A percentile compares a stretch with the other conserved stretches of the same genome.
Evolutionary conservation across 1,284 basidiomycete genomes (phyloP).

Genomic region (Spongiforma sp.): DNA sequence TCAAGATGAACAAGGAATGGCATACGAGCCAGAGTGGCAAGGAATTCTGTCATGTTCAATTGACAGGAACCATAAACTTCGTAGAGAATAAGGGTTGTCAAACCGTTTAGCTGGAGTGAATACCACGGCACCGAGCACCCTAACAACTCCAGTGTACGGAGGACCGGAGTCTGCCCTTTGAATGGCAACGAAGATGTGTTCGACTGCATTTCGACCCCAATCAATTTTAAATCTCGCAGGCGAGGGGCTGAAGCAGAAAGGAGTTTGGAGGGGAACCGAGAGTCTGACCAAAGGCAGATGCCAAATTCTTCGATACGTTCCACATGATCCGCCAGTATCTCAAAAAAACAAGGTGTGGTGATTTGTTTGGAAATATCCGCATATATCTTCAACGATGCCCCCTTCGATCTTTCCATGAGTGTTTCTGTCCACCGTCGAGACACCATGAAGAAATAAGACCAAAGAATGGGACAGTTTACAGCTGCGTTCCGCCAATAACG

Average conservation of each 20-base stretch:
- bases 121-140: conserved; percentile 30
- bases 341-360: conserved; percentile 3
- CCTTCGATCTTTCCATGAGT: conserved; percentile 41
- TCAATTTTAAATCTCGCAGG: neutral
- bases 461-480: conserved; percentile 11
- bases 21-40: conserved; percentile 30
- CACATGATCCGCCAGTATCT: conserved; percentile 16
- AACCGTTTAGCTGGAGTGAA: conserved; percentile 23
- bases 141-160: conserved; percentile 33
- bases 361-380: neutral
- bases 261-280: neutral
- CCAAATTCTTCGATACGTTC: conserved; percentile 25
- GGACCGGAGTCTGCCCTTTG: conserved; percentile 24
- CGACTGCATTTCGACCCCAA: neutral
- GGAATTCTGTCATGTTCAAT: conserved; percentile 26
- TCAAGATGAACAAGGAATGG: conserved; percentile 33
- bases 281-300: neutral
- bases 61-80: conserved; percentile 12
- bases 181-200: neutral
- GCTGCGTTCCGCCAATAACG: conserved; percentile 25
- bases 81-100: conserved; percentile 32
- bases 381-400: conserved; percentile 28
- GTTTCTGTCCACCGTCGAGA: conserved; percentile 33
- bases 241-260: conserved; percentile 13
- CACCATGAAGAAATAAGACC: conserved; percentile 21